Evolutionary conservation across 257 asterid genomes (phyloP).

Genomic region (Nicotiana sylvestris): DNA sequence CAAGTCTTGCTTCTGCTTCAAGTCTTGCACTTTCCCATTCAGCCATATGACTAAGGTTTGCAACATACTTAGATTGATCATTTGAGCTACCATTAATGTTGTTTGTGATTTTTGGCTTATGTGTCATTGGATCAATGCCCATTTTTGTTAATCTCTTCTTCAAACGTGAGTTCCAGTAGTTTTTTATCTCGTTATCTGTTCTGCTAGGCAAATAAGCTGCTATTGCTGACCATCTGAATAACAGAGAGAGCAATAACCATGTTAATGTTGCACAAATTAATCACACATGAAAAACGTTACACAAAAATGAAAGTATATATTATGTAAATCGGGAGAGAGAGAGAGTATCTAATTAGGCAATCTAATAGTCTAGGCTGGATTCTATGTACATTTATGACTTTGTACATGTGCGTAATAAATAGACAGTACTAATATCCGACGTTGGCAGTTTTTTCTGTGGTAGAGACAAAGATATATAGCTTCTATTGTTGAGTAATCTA

Average conservation of each 20-base stretch:
- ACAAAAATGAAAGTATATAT: too few species aligned
- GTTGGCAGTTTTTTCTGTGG: neutral
- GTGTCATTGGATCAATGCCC: conserved; percentile 34
- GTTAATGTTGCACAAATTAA: neutral
- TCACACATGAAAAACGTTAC: neutral
- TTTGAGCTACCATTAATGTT: neutral
- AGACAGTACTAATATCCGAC: neutral
- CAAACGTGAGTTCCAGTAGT: conserved; percentile 30
- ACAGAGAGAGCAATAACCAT: neutral
- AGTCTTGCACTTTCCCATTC: conserved; percentile 39
- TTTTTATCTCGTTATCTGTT: conserved; percentile 32
- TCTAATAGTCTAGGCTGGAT: too few species aligned
- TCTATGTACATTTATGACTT: neutral
- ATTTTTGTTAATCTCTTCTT: conserved; percentile 28
- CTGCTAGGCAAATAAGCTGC: conserved; percentile 22
- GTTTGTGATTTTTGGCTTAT: conserved; percentile 17
- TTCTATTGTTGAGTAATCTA: neutral
- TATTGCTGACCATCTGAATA: conserved; percentile 29
- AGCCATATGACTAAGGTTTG: conserved; percentile 32
- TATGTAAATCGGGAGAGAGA: too few species aligned
- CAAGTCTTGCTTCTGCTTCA: conserved; percentile 32
- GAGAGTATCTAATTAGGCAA: too few species aligned
- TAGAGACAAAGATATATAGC: neutral
- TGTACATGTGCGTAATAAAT: neutral
- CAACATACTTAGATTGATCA: conserved; percentile 18